Evolutionary conservation across 176 grass and related monocot species (phyloP).

Genomic region (Canna indica): DNA sequence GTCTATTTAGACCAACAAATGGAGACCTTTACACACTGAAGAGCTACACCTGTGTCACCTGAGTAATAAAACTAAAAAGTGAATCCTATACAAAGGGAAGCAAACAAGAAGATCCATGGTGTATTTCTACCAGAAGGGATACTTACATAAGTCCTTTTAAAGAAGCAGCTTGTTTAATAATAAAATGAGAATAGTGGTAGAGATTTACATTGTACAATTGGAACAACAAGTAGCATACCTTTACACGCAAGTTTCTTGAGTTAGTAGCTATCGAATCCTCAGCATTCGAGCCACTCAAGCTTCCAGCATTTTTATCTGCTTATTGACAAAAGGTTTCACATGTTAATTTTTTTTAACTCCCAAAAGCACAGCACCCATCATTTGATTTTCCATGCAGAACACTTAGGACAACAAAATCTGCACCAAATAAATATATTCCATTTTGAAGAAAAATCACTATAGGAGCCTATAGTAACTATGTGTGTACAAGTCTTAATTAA

Average conservation of each 20-base stretch:
- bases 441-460: not conserved
- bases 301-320: constrained; percentile 53
- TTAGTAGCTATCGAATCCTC: constrained; percentile 34
- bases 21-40: not conserved
- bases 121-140: not conserved
- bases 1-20: not conserved
- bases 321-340: not conserved
- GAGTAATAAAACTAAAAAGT: not conserved
- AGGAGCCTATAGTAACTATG: no score
- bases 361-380: not conserved
- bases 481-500: no score
- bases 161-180: not conserved
- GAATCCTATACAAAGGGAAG: not conserved
- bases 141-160: not conserved
- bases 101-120: not conserved
- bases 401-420: not conserved
- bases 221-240: constrained; percentile 31
- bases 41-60: no score
- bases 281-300: constrained; percentile 32
- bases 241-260: constrained; percentile 67
- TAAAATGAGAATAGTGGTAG: not conserved
- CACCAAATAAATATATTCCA: not conserved
- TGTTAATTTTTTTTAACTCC: constrained; percentile 9
- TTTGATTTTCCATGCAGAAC: not conserved
- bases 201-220: not conserved